Base-by-base conservation (phyloP, 2,329 filamentous ascomycete genomes). In the Diplodia seriata region DNA sequence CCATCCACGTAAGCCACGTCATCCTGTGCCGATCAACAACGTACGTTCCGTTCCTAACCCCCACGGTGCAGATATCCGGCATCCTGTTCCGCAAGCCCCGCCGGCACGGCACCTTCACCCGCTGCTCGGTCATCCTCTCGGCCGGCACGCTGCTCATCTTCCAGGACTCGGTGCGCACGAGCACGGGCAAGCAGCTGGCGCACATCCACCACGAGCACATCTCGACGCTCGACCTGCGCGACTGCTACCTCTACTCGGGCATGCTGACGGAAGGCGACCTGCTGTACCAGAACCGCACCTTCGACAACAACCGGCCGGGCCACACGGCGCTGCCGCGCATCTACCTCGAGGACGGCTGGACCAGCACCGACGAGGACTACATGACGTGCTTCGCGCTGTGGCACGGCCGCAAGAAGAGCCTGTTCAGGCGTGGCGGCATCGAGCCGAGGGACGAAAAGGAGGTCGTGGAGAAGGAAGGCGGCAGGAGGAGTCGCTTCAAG, bases 321-420 rank as follows among this genome's bases (percentile, higher is more conserved):
- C 84, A 85, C 66, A 83, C 85, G 68, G 84, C 86, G 2, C 76
- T 89, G 11, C 87, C 88, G 2, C 80, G 86, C 2, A 83, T 88
- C 4, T 90, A 88, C 72, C 82, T 85, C 38, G 82, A 86, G 64
- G 87, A 90, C 70, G 82, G 82, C 20, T 89, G 86, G 84, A 89
- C 86, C 23, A 85, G 82, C 31, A 85, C 83, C 0, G 88, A 90
- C 70, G 87, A 89, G 72, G 88, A 90, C 72, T 84, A 85, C n/a
- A 87, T 88, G 78, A 88, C 86, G 0, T 88, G 85, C 2, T 90
- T 90, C 73, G 87, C 89, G n/a, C 80, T 90, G 51, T 90, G 88
- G 88, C 85, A 88, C 71, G 85, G 85, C 47, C 82, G 84, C 70
- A 82, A 80, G 69, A 88, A 87, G 72, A 83, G 82, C 9, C 84